Base-by-base conservation (phyloP, 108 stramenopile genomes). In the Chaetoceros tenuissimus region DNA sequence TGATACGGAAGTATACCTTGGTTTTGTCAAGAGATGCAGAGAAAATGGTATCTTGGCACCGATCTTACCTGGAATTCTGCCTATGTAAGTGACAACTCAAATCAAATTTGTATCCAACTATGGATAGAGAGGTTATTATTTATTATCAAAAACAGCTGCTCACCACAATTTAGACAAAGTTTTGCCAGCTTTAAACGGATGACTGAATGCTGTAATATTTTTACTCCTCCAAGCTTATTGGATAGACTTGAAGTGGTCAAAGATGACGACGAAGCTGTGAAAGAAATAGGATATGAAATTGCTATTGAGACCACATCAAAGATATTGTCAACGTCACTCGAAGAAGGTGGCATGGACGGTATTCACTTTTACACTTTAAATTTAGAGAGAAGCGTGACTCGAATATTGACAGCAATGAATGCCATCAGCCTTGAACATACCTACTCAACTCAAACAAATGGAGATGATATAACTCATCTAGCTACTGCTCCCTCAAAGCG, bases 361-460 rank as follows among this genome's bases (percentile, higher is more conserved):
- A 71, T 98, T 52, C 97, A 98, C 66, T 97, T 96, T 65, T 98
- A 95, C 71, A 98, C 97, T 13, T 59, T 98, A 51, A 98, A 98
- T 64, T 66, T 98, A 47, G 93, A 94, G 54, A 59, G 89, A n/a
- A 79, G 84, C 60, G 90, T 90, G 2, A 80, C 82, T 34, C 66
- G 71, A 50, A 86, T 92, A 30, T 66, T 95, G 63, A 62, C 69
- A 51, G 47, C 31, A 23, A 62, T 94, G 68, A 80, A 74, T 2
- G 78, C 73, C 13, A 48, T 81, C 21, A 59, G 55, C 46, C 25
- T 53, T 20, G 48, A n/a, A n/a, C n/a, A n/a, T n/a, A 40, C 34
- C 5, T 13, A 10, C 34, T 10, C 8, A 10, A 13, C 28, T n/a
- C 31, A 55, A 25, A 31, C 58, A 51, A 29, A 28, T 28, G 21